Evolutionary conservation across 305 asterid genomes (phyloP).

Genomic region (Fraxinus floribunda): DNA sequence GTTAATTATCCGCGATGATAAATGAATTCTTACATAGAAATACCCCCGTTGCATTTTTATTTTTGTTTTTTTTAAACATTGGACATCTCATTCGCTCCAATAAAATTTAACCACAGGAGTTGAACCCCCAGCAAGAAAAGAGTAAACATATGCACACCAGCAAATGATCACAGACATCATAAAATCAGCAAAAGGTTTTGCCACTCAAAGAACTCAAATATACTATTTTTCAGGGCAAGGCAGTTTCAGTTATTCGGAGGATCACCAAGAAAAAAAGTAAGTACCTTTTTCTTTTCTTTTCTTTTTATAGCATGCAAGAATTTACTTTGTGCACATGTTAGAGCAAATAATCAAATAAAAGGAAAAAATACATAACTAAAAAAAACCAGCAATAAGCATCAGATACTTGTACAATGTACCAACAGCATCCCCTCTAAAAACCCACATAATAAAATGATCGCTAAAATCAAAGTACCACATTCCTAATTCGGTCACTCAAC

Average conservation of each 20-base stretch:
- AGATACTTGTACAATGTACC: background rate
- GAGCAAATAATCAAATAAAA: slow-evolving; percentile 4
- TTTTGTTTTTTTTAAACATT: background rate
- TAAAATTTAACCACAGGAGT: background rate
- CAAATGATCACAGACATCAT: background rate
- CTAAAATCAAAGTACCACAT: background rate
- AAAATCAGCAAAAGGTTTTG: background rate
- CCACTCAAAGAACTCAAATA: background rate
- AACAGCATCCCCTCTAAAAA: background rate
- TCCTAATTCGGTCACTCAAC: background rate
- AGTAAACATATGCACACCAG: background rate
- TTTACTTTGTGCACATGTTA: background rate
- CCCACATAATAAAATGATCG: background rate
- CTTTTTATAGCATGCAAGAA: background rate
- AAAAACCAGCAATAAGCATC: background rate
- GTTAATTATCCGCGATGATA: background rate
- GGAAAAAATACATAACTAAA: background rate
- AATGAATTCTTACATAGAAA: background rate
- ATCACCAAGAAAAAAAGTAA: background rate
- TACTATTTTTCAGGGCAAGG: background rate
- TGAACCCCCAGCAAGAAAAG: background rate
- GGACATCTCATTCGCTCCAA: background rate
- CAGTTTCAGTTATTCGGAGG: background rate
- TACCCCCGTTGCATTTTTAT: background rate
- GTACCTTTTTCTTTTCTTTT: background rate